Evolutionary conservation across 805 yeast species (phyloP).

Genomic region (Kockiozyma suomiensis): DNA sequence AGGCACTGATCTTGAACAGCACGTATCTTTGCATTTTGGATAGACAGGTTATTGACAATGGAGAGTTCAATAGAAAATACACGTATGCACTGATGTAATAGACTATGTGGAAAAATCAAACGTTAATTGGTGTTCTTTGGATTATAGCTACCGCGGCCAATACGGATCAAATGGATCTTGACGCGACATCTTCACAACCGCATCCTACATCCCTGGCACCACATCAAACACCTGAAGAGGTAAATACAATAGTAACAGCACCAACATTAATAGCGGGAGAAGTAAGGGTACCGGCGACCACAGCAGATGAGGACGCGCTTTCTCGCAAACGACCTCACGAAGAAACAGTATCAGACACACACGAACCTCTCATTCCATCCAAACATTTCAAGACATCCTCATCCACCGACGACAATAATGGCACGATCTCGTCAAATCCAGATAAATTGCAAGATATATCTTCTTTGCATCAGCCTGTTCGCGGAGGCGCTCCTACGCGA

Average conservation of each 20-base stretch:
- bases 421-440: background rate
- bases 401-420: background rate
- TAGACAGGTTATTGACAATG: no score
- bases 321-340: background rate
- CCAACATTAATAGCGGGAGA: background rate
- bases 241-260: background rate
- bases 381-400: background rate
- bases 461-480: conserved; percentile 1
- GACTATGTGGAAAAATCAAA: background rate
- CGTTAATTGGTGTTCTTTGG: no score
- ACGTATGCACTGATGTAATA: background rate
- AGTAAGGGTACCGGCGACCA: no score
- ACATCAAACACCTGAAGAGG: no score
- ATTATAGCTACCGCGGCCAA: background rate
- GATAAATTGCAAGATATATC: background rate
- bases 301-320: background rate
- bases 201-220: no score
- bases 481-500: conserved; percentile 72
- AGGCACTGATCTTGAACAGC: no score
- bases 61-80: no score
- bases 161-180: background rate
- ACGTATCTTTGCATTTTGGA: no score
- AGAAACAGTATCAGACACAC: background rate
- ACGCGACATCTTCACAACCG: background rate
- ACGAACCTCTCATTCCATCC: background rate